These are phyloP conservation scores for Apocynum venetum DNA, from an alignment of 257 asterid species.

Conservation along the genomic window DNA sequence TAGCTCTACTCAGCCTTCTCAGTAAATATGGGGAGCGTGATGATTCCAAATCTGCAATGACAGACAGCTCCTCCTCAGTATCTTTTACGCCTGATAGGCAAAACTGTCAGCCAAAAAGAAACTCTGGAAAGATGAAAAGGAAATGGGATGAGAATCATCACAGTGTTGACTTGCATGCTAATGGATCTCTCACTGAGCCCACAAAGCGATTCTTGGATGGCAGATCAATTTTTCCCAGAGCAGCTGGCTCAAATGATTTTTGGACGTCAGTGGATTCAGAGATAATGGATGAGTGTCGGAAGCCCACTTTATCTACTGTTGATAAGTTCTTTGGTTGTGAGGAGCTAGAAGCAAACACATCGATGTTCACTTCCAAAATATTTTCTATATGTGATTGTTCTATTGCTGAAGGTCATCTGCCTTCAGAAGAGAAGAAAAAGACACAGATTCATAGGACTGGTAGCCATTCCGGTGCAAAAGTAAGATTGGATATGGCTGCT, in stretches of 20 bases:
- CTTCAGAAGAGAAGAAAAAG: constrained; percentile 36
- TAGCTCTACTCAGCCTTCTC: constrained; percentile 53
- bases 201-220: constrained; percentile 37
- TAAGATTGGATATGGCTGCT: constrained; percentile 32
- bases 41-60: constrained; percentile 80
- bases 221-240: constrained; percentile 36
- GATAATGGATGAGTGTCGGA: constrained; percentile 32
- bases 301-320: constrained; percentile 39
- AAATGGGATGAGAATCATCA: constrained; percentile 37
- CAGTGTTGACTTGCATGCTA: constrained; percentile 27
- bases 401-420: constrained; percentile 34
- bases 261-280: constrained; percentile 44
- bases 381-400: constrained; percentile 38
- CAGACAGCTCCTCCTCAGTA: constrained; percentile 87
- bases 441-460: constrained; percentile 29
- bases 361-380: constrained; percentile 28
- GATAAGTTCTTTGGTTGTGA: constrained; percentile 30
- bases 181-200: constrained; percentile 41
- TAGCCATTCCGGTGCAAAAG: constrained; percentile 32
- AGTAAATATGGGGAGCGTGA: constrained; percentile 82
- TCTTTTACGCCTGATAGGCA: constrained; percentile 63
- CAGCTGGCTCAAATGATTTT: constrained; percentile 36
- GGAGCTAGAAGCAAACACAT: constrained; percentile 30
- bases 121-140: constrained; percentile 46
- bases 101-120: constrained; percentile 40